These are phyloP conservation scores for Rosa hybrid DNA, from an alignment of 331 rosid genomes.

Conservation along the genomic window DNA sequence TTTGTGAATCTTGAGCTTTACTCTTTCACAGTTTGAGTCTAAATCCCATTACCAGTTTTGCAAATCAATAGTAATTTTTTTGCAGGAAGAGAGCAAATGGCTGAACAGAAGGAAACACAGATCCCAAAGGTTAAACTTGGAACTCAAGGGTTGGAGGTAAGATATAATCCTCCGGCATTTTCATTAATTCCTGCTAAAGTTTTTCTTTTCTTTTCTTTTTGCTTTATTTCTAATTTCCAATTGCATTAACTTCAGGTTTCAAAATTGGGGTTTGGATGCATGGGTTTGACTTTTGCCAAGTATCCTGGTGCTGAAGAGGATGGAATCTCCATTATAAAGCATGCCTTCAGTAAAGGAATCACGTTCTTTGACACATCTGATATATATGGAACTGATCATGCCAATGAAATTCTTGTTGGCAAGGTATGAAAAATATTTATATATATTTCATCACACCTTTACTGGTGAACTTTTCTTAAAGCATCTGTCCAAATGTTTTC, in stretches of 20 bases:
- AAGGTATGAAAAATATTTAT: slow-evolving; percentile 33
- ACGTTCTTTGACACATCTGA: slow-evolving; percentile 61
- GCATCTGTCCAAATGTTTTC: no score
- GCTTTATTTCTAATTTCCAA: neutral
- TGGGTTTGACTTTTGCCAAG: slow-evolving; percentile 43
- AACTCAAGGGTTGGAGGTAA: slow-evolving; percentile 26
- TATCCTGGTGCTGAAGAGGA: slow-evolving; percentile 52
- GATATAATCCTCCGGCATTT: neutral
- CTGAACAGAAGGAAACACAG: slow-evolving; percentile 54
- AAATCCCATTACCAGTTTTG: no score
- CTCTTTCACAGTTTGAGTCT: no score
- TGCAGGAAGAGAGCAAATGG: slow-evolving; percentile 45
- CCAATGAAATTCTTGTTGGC: slow-evolving; percentile 52
- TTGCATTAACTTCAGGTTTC: slow-evolving; percentile 41
- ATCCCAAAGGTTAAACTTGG: slow-evolving; percentile 48
- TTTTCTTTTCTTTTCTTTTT: no score
- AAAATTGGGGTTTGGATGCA: slow-evolving; percentile 56
- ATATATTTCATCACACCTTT: no score
- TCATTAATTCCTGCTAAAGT: neutral
- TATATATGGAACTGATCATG: slow-evolving; percentile 38
- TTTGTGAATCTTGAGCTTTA: no score
- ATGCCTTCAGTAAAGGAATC: slow-evolving; percentile 48
- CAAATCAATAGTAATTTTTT: no score
- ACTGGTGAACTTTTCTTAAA: no score
- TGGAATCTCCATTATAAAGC: slow-evolving; percentile 45